These are phyloP conservation scores for Coemansia sp. DNA, from an alignment of 192 early-diverging fungal species.

Conservation along the genomic window DNA sequence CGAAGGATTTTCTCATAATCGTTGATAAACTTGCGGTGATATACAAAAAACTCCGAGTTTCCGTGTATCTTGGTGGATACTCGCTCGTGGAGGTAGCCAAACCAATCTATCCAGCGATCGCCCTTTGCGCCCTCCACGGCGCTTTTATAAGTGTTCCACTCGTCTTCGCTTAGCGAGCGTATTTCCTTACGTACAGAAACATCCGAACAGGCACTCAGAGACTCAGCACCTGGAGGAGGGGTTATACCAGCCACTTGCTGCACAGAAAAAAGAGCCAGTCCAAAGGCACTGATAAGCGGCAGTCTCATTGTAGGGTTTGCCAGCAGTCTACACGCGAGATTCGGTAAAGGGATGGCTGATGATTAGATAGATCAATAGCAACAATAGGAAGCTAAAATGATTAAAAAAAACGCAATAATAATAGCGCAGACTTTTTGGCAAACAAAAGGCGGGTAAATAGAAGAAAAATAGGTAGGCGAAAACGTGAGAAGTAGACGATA, in stretches of 20 bases:
- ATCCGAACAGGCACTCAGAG: conserved; percentile 21
- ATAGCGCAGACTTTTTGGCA: neutral
- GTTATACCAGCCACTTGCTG: conserved; percentile 14
- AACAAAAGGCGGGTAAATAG: neutral
- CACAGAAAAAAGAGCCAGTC: conserved; percentile 20
- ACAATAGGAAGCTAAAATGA: neutral
- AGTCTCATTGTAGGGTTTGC: conserved; percentile 29
- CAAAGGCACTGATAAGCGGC: conserved; percentile 17
- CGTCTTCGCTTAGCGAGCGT: conserved; percentile 35
- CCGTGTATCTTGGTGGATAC: conserved; percentile 31
- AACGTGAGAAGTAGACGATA: neutral
- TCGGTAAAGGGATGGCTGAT: neutral
- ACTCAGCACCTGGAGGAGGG: conserved; percentile 32
- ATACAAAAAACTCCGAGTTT: conserved; percentile 50
- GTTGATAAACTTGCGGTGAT: conserved; percentile 56
- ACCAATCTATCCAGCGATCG: conserved; percentile 51
- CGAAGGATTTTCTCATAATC: conserved; percentile 57
- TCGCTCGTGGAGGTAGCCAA: conserved; percentile 41
- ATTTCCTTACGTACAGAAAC: conserved; percentile 51
- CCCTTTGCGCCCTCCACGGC: conserved; percentile 30
- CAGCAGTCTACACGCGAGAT: neutral
- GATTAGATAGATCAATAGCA: neutral
- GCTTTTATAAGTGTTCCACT: conserved; percentile 40
- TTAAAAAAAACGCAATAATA: neutral
- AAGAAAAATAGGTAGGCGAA: neutral